A percentile compares a stretch with the other conserved stretches of the same genome.
phyloP scores from a whole-genome alignment of 352 stramenopile genomes.

The Phytophthora lateralis region DNA sequence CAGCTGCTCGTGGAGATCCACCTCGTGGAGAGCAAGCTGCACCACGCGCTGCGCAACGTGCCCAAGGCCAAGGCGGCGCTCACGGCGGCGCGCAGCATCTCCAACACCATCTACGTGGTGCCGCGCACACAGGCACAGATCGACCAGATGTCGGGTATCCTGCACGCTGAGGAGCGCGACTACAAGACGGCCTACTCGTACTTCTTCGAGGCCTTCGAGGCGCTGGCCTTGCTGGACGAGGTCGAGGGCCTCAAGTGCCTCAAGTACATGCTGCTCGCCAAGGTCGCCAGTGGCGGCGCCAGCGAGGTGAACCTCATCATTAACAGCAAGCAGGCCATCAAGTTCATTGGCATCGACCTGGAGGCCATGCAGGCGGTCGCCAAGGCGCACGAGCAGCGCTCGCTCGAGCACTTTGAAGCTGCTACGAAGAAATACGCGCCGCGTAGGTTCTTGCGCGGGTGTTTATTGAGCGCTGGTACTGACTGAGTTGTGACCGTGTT shows the following conservation, averaged over 20 bases:
- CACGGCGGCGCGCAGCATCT: constrained; percentile 96
- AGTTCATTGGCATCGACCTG: constrained; percentile 96
- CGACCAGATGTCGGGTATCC: constrained; percentile 97
- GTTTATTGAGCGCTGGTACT: not conserved
- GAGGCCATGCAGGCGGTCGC: constrained; percentile 97
- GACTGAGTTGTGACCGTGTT: constrained; percentile 5
- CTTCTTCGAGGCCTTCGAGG: constrained; percentile 98
- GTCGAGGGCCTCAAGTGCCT: constrained; percentile 85
- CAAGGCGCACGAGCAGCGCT: constrained; percentile 94
- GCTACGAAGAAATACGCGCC: constrained; percentile 90
- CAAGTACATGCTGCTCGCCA: constrained; percentile 99
- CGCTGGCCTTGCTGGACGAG: constrained; percentile 93
- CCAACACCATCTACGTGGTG: constrained; percentile 98
- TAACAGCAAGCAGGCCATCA: constrained; percentile 96
- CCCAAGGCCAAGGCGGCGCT: constrained; percentile 97
- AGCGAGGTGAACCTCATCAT: constrained; percentile 96
- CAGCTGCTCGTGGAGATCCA: constrained; percentile 99
- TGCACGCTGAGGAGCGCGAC: constrained; percentile 98
- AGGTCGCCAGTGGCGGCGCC: constrained; percentile 91
- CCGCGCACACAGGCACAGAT: constrained; percentile 95
- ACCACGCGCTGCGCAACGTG: constrained; percentile 97
- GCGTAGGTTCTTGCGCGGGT: constrained; percentile 41
- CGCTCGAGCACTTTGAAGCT: constrained; percentile 89
- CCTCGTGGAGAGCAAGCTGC: constrained; percentile 97
- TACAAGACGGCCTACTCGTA: constrained; percentile 99